phyloP scores from a whole-genome alignment of 257 asterid species.

The Fraxinus quadrangulata region DNA sequence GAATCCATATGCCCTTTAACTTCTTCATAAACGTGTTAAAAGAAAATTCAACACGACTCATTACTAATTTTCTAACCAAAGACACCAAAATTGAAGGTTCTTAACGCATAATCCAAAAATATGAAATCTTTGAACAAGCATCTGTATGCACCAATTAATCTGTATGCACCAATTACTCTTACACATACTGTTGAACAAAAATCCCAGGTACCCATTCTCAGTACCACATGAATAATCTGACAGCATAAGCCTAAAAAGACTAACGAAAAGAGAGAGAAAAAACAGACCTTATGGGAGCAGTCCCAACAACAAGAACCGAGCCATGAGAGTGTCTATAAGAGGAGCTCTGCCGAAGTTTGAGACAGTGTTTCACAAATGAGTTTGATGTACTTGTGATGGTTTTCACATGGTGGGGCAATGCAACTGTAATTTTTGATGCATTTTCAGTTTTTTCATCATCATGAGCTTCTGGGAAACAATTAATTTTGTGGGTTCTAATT shows the following conservation, averaged over 20 bases:
- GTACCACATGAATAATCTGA: background rate
- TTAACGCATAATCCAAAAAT: background rate
- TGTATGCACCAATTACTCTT: slow-evolving; percentile 12
- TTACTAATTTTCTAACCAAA: slow-evolving; percentile 7
- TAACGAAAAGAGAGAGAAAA: background rate
- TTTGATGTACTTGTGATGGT: slow-evolving; percentile 82
- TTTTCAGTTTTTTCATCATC: slow-evolving; percentile 27
- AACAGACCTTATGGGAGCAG: slow-evolving; percentile 70
- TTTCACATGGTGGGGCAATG: slow-evolving; percentile 55
- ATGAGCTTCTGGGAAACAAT: slow-evolving; percentile 25
- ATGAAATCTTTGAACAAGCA: slow-evolving; percentile 15
- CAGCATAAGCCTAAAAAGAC: background rate
- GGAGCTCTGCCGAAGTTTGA: slow-evolving; percentile 82
- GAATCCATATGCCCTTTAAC: background rate
- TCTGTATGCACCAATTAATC: slow-evolving; percentile 12
- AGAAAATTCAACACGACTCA: background rate
- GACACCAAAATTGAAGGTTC: background rate
- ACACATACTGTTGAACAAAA: background rate
- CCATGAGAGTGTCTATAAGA: slow-evolving; percentile 80
- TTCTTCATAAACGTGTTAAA: slow-evolving; percentile 2
- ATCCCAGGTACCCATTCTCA: background rate
- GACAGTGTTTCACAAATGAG: slow-evolving; percentile 88
- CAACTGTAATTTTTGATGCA: slow-evolving; percentile 34
- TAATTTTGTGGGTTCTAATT: slow-evolving; percentile 20
- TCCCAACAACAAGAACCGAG: slow-evolving; percentile 77